Conservation (phyloP, 495 filamentous ascomycete genomes). For the Aspergillus wentii region DNA sequence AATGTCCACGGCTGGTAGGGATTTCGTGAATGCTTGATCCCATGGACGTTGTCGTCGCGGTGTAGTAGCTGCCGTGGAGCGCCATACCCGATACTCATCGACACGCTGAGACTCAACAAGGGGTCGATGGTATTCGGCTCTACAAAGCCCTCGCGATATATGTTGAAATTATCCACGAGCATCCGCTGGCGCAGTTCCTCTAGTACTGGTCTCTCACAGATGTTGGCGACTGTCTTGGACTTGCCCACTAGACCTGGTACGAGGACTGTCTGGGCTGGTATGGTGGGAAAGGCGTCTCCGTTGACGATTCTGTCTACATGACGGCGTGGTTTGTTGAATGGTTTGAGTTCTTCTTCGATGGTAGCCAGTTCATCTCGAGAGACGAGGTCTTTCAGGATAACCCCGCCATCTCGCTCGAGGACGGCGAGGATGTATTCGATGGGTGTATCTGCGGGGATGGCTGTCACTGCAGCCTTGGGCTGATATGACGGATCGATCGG, state of each 20-base stretch:
- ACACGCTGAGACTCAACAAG: constrained; percentile 18
- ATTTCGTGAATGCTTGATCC: constrained; percentile 6
- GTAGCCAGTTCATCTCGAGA: constrained; percentile 6
- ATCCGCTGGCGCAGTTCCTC: constrained; percentile 13
- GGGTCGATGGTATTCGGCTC: constrained; percentile 16
- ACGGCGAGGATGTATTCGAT: constrained; percentile 24
- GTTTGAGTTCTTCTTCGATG: constrained; percentile 13
- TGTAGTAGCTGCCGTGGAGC: constrained; percentile 23
- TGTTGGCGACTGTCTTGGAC: constrained; percentile 20
- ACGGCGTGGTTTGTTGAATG: constrained; percentile 3
- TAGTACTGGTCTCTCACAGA: constrained; percentile 16
- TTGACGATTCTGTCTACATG: neutral
- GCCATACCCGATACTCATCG: constrained; percentile 19
- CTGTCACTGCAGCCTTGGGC: constrained; percentile 4
- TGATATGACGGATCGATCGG: constrained; percentile 3
- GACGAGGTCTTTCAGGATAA: constrained; percentile 24
- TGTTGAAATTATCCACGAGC: constrained; percentile 3
- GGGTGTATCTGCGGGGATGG: constrained; percentile 13
- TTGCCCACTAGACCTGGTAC: constrained; percentile 26
- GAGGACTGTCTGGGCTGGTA: constrained; percentile 11
- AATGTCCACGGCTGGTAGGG: constrained; percentile 5
- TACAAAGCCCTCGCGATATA: constrained; percentile 7
- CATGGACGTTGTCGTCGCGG: constrained; percentile 23
- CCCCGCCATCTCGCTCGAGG: constrained; percentile 26
- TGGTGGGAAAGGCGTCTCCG: constrained; percentile 8